phyloP scores from a whole-genome alignment of 2,329 filamentous ascomycete species.

The Boeremia exigua region DNA sequence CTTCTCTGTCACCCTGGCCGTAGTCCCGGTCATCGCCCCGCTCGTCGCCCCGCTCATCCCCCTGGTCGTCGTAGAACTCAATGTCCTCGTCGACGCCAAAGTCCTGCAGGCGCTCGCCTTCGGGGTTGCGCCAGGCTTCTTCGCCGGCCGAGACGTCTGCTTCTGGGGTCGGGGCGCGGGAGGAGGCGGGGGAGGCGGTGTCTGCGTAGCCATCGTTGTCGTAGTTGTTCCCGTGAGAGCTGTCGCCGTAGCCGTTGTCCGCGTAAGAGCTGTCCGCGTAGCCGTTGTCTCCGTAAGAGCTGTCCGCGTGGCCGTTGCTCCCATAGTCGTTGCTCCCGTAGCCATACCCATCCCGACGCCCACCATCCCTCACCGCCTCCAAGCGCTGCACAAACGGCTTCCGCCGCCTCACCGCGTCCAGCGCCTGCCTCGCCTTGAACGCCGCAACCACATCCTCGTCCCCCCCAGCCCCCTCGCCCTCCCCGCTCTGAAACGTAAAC shows the following conservation, averaged over 20 bases:
- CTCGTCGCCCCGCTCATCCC: no score
- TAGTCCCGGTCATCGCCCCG: no score
- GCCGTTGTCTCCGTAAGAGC: slow-evolving; percentile 26
- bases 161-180: no score
- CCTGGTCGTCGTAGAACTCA: slow-evolving; percentile 69
- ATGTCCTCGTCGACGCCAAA: slow-evolving; percentile 81
- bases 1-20: no score
- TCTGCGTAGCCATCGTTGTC: no score
- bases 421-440: slow-evolving; percentile 61
- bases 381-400: slow-evolving; percentile 52
- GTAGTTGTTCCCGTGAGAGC: no score
- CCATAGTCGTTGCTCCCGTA: slow-evolving; percentile 24
- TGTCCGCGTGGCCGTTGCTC: slow-evolving; percentile 31
- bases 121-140: slow-evolving; percentile 73
- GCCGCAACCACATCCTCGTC: slow-evolving; percentile 57
- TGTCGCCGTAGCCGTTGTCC: slow-evolving; percentile 34
- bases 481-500: slow-evolving; percentile 49
- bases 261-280: slow-evolving; percentile 21
- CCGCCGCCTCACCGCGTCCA: slow-evolving; percentile 55
- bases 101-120: slow-evolving; percentile 76
- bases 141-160: slow-evolving; percentile 47
- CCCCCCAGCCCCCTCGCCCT: no score
- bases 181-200: no score
- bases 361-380: slow-evolving; percentile 24
- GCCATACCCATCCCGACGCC: slow-evolving; percentile 15